phyloP scores from a whole-genome alignment of 2,329 filamentous ascomycete species.

The Clonostachys byssicola region DNA sequence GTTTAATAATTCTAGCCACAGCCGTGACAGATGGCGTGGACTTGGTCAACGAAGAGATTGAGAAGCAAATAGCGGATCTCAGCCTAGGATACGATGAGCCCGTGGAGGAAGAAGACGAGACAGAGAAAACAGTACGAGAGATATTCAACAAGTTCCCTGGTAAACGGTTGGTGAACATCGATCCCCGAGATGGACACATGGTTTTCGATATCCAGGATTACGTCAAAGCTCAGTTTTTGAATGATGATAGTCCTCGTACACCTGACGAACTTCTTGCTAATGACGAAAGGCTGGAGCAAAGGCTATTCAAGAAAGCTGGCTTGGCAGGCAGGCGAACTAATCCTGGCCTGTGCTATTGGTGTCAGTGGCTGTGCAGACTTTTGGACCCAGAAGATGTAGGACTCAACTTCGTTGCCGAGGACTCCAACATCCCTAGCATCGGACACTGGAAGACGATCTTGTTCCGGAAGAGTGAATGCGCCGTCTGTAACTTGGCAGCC shows the following conservation, averaged over 20 bases:
- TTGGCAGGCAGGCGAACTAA: not conserved
- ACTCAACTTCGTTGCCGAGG: not conserved
- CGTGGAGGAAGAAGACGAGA: not conserved
- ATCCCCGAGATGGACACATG: not conserved
- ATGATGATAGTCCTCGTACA: not conserved
- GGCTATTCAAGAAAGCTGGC: not conserved
- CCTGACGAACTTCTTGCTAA: not conserved
- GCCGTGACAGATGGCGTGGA: not conserved
- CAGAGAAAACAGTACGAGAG: not conserved
- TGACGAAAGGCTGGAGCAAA: not conserved
- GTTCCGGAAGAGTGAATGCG: not conserved
- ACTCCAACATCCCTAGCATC: not conserved
- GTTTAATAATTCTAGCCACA: not conserved
- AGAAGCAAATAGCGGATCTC: not conserved
- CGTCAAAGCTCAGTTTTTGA: not conserved
- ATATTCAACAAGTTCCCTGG: not conserved
- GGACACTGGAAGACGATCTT: not conserved
- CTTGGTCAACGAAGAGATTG: not conserved
- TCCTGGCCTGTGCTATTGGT: not conserved
- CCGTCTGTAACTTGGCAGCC: not conserved
- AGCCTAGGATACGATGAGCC: not conserved
- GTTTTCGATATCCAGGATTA: not conserved
- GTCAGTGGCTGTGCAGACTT: not conserved
- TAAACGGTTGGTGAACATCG: not conserved
- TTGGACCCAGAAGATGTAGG: not conserved